Evolutionary conservation across 148 eudicot species (phyloP).

Genomic region (Amaranthus palmeri): DNA sequence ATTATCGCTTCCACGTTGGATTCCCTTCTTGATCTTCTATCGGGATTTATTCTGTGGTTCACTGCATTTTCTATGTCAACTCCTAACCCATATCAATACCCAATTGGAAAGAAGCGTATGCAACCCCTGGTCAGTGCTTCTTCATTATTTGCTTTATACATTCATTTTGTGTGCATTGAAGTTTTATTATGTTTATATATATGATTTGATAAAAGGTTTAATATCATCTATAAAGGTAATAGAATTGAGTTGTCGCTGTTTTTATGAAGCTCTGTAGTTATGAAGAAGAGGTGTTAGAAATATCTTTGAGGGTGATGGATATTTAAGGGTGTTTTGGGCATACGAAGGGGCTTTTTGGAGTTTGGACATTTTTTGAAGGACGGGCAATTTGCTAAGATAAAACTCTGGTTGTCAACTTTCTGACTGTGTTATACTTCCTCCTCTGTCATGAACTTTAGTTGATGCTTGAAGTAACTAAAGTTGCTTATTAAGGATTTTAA

Average conservation of each 20-base stretch:
- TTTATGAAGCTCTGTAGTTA: not conserved
- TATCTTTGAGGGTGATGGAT: not conserved
- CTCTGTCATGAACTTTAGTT: not conserved
- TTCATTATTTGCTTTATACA: not conserved
- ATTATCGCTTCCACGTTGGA: constrained; percentile 84
- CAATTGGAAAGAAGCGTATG: constrained; percentile 90
- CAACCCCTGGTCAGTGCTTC: constrained; percentile 74
- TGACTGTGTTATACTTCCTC: not conserved
- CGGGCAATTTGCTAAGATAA: not conserved
- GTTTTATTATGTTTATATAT: not conserved
- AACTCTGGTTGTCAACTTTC: not conserved
- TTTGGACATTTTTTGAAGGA: not conserved
- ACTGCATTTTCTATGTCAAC: constrained; percentile 85
- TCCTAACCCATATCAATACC: constrained; percentile 75
- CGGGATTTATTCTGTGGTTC: constrained; percentile 87
- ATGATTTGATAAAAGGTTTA: not conserved
- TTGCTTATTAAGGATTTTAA: not conserved
- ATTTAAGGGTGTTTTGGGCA: not conserved
- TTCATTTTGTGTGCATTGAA: not conserved
- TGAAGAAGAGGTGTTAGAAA: not conserved
- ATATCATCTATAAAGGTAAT: not conserved
- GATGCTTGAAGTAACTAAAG: constrained; percentile 1
- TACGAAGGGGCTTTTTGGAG: not conserved
- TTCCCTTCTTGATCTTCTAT: constrained; percentile 77
- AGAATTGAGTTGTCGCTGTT: not conserved